Evolutionary conservation across 495 filamentous ascomycete genomes (phyloP).

Genomic region (Rostrohypoxylon terebratum): DNA sequence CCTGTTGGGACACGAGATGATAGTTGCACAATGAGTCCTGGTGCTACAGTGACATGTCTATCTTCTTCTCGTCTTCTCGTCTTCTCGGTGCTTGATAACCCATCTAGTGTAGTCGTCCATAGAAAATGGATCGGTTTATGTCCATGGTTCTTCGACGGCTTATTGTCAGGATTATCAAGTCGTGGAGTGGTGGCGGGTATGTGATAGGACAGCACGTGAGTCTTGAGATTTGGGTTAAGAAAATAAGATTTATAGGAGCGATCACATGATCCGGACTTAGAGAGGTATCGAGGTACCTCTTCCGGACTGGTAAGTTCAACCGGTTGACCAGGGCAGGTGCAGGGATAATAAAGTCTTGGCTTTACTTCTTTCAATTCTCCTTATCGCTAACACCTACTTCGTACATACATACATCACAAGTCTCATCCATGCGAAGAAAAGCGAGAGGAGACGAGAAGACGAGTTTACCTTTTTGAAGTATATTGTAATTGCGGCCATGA

Average conservation of each 20-base stretch:
- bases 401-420: background rate
- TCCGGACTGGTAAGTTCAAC: slow-evolving; percentile 20
- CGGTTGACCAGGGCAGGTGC: background rate
- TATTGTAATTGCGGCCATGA: slow-evolving; percentile 15
- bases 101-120: background rate
- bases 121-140: background rate
- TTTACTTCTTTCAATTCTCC: slow-evolving; percentile 22
- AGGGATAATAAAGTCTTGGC: slow-evolving; percentile 5
- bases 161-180: background rate
- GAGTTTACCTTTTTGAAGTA: slow-evolving; percentile 18
- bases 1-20: slow-evolving; percentile 36
- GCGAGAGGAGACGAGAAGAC: background rate
- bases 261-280: slow-evolving; percentile 24
- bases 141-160: background rate
- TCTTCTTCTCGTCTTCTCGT: slow-evolving; percentile 1
- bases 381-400: slow-evolving; percentile 14
- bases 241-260: slow-evolving; percentile 8
- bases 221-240: slow-evolving; percentile 7
- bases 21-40: slow-evolving; percentile 24
- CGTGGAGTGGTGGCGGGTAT: background rate
- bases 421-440: slow-evolving; percentile 1
- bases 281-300: slow-evolving; percentile 16
- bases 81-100: background rate
- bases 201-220: slow-evolving; percentile 1
- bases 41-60: slow-evolving; percentile 14